These are phyloP conservation scores for Viridothelium virens DNA, from an alignment of 495 filamentous ascomycete species.

Conservation along the genomic window DNA sequence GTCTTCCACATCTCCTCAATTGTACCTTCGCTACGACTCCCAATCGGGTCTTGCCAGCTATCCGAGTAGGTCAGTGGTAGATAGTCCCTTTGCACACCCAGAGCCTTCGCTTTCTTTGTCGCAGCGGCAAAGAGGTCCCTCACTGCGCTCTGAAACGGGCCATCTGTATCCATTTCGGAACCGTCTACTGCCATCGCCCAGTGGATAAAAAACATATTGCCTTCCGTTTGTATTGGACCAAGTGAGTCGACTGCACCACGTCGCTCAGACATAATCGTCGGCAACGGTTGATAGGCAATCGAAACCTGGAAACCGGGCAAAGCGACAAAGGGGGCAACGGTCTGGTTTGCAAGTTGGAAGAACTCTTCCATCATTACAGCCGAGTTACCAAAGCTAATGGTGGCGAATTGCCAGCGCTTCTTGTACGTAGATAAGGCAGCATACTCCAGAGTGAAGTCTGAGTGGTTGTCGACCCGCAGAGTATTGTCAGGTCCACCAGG, in stretches of 20 bases:
- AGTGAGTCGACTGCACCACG: slow-evolving; percentile 15
- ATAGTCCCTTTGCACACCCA: slow-evolving; percentile 44
- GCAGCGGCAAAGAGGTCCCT: slow-evolving; percentile 21
- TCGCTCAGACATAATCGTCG: slow-evolving; percentile 15
- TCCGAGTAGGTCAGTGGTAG: slow-evolving; percentile 49
- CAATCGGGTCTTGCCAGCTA: slow-evolving; percentile 35
- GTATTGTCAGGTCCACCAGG: slow-evolving; percentile 13
- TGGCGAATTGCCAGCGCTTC: slow-evolving; percentile 17
- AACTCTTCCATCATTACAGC: slow-evolving; percentile 13
- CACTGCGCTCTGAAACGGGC: slow-evolving; percentile 4
- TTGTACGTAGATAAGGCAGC: slow-evolving; percentile 12
- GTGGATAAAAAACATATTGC: slow-evolving; percentile 15
- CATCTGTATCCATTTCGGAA: neutral
- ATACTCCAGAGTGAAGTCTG: slow-evolving; percentile 14
- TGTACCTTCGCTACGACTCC: slow-evolving; percentile 26
- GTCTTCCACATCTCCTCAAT: slow-evolving; percentile 24
- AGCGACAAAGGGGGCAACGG: slow-evolving; percentile 6
- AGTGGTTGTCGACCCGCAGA: slow-evolving; percentile 13
- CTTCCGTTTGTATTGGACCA: slow-evolving; percentile 22
- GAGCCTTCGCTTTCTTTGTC: slow-evolving; percentile 36
- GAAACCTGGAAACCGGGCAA: slow-evolving; percentile 6
- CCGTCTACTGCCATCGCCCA: slow-evolving; percentile 14
- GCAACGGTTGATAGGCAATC: slow-evolving; percentile 19
- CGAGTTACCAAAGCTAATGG: slow-evolving; percentile 14
- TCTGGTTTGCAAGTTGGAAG: slow-evolving; percentile 16